Evolutionary conservation across 208 protist species (phyloP), one percentile per base, ranked within the genome.

Genomic region (Herpetomonas muscarum): DNA sequence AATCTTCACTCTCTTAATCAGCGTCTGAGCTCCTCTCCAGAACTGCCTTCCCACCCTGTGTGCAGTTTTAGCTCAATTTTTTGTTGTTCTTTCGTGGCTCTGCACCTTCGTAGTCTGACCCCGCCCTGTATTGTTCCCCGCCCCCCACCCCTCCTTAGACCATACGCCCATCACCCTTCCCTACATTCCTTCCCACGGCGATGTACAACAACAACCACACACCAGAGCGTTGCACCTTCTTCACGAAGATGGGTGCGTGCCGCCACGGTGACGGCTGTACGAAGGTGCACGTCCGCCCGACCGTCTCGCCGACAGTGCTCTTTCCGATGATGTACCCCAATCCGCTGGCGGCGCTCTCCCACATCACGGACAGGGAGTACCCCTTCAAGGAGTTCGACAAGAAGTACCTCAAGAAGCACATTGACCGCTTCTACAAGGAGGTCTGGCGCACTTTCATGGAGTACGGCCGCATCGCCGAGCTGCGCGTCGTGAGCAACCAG

Each of bases 181-280:
- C n/a, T n/a, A 6, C 42, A 6, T n/a, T 21, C 42, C 12, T 6
- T 3, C 31, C 22, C 37, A 61, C 34, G 29, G 4, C 36, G 12
- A 34, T 49, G 39, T 28, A 15, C 68, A 78, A 64, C 65, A 70
- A 42, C 66, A 67, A 46, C 45, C 22, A 4, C 44, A 45, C 47
- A 55, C 42, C 6, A 13, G 81, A 92, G 19, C 84, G 83, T 31
- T 97, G 92, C 53, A 51, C 87, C 30, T 99, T 99, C 80, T 99
- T 98, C 76, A 94, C 80, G 53, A 98, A 99, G 76, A 98, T 98
- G 64, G 98, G 98, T 25, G 97, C 97, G n/a, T 99, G 98, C 83
- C 88, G 97, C 7, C 97, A 99, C 71, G 97, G 97, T 15, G 97
- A 98, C 42, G 64, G 80, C 36, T 99, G 98, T 81, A 97, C 87